Evolutionary conservation across 2,329 filamentous ascomycete species (phyloP).

Genomic region (Neopestalotiopsis sp.): DNA sequence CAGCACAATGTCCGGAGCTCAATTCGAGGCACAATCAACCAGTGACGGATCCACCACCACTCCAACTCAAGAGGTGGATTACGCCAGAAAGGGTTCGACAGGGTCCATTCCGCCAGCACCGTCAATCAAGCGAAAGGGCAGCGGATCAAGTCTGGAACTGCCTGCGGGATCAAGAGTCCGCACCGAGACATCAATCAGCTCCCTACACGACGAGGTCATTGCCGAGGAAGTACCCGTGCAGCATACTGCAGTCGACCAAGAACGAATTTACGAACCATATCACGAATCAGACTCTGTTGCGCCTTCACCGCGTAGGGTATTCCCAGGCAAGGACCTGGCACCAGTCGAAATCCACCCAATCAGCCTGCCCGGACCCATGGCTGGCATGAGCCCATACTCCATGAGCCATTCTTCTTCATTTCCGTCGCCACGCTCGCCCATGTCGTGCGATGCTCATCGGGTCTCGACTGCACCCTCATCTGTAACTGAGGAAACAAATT

Average conservation of each 20-base stretch:
- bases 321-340: slow-evolving; percentile 50
- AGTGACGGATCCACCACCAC: slow-evolving; percentile 33
- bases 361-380: slow-evolving; percentile 47
- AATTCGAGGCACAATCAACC: slow-evolving; percentile 27
- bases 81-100: slow-evolving; percentile 21
- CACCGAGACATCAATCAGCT: slow-evolving; percentile 54
- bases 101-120: slow-evolving; percentile 19
- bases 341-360: slow-evolving; percentile 57
- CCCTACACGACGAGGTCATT: slow-evolving; percentile 57
- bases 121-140: slow-evolving; percentile 49
- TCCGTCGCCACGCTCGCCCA: slow-evolving; percentile 71
- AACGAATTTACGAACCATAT: slow-evolving; percentile 38
- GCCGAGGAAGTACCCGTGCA: slow-evolving; percentile 47
- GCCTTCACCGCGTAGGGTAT: slow-evolving; percentile 49
- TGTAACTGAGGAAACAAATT: slow-evolving; percentile 71
- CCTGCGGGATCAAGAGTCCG: slow-evolving; percentile 45
- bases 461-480: slow-evolving; percentile 80
- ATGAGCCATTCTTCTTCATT: slow-evolving; percentile 68
- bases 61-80: slow-evolving; percentile 36
- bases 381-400: slow-evolving; percentile 68
- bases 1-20: slow-evolving; percentile 25
- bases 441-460: slow-evolving; percentile 73
- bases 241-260: slow-evolving; percentile 44
- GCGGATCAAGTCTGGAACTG: slow-evolving; percentile 49
- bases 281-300: slow-evolving; percentile 46